Evolutionary conservation across 2,329 filamentous ascomycete species (phyloP).

Genomic region (Clathrospora elynae): DNA sequence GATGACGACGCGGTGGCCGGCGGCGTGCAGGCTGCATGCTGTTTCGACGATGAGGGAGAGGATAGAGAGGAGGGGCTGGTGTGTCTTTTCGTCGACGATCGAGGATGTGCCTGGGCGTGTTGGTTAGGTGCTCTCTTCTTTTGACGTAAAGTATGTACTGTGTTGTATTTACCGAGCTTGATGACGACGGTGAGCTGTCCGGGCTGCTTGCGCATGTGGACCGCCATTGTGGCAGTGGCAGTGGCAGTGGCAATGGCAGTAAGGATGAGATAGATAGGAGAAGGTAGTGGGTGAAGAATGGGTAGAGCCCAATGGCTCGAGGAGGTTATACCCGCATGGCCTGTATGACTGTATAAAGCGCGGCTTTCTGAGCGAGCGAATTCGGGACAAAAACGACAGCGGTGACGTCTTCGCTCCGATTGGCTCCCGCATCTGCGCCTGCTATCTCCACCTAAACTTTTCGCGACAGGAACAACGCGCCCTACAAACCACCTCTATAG

Average conservation of each 20-base stretch:
- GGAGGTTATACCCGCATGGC: slow-evolving; percentile 6
- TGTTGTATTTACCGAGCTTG: slow-evolving; percentile 71
- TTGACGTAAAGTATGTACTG: slow-evolving; percentile 30
- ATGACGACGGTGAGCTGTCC: slow-evolving; percentile 74
- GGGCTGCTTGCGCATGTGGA: slow-evolving; percentile 59
- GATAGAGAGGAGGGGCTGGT: slow-evolving; percentile 89
- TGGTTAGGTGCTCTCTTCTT: slow-evolving; percentile 37
- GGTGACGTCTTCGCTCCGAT: slow-evolving; percentile 28
- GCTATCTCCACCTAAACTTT: slow-evolving; percentile 21
- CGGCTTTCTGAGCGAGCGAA: slow-evolving; percentile 20
- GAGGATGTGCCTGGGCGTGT: slow-evolving; percentile 81
- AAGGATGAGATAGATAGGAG: not conserved
- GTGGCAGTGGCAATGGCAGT: not conserved
- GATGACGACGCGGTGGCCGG: slow-evolving; percentile 93
- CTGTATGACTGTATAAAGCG: slow-evolving; percentile 26
- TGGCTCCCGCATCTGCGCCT: slow-evolving; percentile 24
- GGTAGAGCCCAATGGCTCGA: slow-evolving; percentile 7
- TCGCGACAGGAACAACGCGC: slow-evolving; percentile 27
- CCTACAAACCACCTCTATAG: slow-evolving; percentile 9
- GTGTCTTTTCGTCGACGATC: slow-evolving; percentile 96
- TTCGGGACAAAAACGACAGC: slow-evolving; percentile 16
- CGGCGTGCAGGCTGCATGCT: slow-evolving; percentile 80
- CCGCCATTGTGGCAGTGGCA: slow-evolving; percentile 29
- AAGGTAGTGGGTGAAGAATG: not conserved
- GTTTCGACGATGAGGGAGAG: slow-evolving; percentile 94